phyloP scores from a whole-genome alignment of 208 protist species.

The Trypanosoma theileri region DNA sequence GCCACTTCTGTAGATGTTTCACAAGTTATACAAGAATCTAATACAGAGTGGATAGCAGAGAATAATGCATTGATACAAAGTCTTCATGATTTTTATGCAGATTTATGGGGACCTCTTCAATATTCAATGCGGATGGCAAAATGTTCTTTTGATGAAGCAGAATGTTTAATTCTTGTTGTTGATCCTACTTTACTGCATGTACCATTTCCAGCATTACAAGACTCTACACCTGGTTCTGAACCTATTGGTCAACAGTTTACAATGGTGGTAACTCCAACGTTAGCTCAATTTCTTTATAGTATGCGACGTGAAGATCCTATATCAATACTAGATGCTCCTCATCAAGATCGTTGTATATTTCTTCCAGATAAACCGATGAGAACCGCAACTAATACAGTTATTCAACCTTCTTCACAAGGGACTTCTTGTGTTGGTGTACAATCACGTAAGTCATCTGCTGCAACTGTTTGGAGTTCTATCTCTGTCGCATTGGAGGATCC shows the following conservation, averaged over 20 bases:
- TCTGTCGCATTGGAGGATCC: background rate
- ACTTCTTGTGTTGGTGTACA: background rate
- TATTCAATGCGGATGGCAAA: slow-evolving; percentile 39
- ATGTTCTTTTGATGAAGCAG: slow-evolving; percentile 37
- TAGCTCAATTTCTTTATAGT: slow-evolving; percentile 57
- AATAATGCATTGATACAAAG: slow-evolving; percentile 34
- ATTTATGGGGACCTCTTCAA: slow-evolving; percentile 73
- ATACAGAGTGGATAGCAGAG: background rate
- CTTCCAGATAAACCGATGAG: slow-evolving; percentile 23
- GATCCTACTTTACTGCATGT: slow-evolving; percentile 74
- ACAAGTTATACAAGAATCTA: background rate
- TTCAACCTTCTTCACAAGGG: slow-evolving; percentile 9
- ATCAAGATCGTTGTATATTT: slow-evolving; percentile 27
- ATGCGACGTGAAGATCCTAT: slow-evolving; percentile 25
- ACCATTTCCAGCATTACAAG: slow-evolving; percentile 66
- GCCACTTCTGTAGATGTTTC: background rate
- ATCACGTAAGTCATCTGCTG: background rate
- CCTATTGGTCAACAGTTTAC: slow-evolving; percentile 63
- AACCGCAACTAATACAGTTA: background rate
- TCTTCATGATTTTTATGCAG: slow-evolving; percentile 70
- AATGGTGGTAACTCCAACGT: slow-evolving; percentile 65
- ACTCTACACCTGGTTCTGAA: background rate
- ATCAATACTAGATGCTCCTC: slow-evolving; percentile 14
- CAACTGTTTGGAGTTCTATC: background rate
- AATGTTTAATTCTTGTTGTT: slow-evolving; percentile 76